Conservation (phyloP, 1,284 basidiomycete genomes). For the Naganishia sp. region DNA sequence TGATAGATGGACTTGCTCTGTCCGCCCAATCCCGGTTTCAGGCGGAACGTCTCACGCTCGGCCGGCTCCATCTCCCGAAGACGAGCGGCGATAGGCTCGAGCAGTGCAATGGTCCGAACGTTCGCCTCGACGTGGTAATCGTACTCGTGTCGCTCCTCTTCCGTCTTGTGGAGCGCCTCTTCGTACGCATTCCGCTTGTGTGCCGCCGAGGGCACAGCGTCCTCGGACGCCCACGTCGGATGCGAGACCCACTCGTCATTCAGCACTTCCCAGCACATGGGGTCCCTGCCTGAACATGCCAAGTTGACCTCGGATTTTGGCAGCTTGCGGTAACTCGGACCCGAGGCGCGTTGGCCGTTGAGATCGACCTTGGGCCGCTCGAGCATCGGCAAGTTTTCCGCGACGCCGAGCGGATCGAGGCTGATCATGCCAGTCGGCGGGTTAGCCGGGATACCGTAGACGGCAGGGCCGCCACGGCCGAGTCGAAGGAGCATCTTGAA, state of each 20-base stretch:
- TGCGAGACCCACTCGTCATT: slow-evolving; percentile 98
- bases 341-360: slow-evolving; percentile 57
- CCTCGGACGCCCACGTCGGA: slow-evolving; percentile 94
- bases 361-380: slow-evolving; percentile 61
- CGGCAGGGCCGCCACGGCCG: slow-evolving; percentile 64
- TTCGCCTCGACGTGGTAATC: slow-evolving; percentile 95
- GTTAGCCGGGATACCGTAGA: slow-evolving; percentile 73
- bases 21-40: slow-evolving; percentile 87
- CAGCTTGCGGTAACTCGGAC: slow-evolving; percentile 89
- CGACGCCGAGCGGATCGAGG: slow-evolving; percentile 56
- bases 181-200: slow-evolving; percentile 98
- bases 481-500: slow-evolving; percentile 87
- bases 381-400: slow-evolving; percentile 63
- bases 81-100: slow-evolving; percentile 84
- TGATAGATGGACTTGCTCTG: slow-evolving; percentile 86
- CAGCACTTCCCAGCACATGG: slow-evolving; percentile 92
- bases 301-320: slow-evolving; percentile 83
- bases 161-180: slow-evolving; percentile 91
- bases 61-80: slow-evolving; percentile 88
- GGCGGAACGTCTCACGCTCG: slow-evolving; percentile 78
- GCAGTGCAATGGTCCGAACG: slow-evolving; percentile 82
- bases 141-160: slow-evolving; percentile 98
- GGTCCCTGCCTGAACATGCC: slow-evolving; percentile 91
- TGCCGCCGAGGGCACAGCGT: slow-evolving; percentile 88
- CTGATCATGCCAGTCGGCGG: slow-evolving; percentile 58